These are phyloP conservation scores for Trichoderma gamsii DNA, from an alignment of 495 filamentous ascomycete species.

Conservation along the genomic window DNA sequence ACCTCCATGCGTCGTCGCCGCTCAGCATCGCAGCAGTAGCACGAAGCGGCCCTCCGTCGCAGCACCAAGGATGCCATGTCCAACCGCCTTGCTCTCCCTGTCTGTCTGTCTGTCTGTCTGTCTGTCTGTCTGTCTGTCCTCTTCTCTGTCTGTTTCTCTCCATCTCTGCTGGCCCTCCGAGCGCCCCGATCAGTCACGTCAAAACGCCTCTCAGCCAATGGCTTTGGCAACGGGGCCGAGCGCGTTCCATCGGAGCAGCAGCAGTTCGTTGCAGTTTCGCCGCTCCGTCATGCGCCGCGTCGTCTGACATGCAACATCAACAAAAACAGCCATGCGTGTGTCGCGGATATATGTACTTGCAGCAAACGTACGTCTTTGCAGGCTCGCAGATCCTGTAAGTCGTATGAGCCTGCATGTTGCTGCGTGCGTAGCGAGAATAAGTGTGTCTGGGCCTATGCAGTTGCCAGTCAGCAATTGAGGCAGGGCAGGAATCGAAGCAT, in stretches of 20 bases:
- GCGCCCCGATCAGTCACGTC: slow-evolving; percentile 6
- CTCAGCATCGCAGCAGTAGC: not conserved
- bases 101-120: too few species aligned
- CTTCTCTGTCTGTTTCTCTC: not conserved
- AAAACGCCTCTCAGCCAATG: slow-evolving; percentile 3
- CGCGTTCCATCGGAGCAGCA: not conserved
- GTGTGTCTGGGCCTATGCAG: too few species aligned
- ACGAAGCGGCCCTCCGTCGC: not conserved
- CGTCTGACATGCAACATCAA: slow-evolving; percentile 7
- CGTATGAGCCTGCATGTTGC: too few species aligned
- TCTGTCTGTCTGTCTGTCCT: not conserved
- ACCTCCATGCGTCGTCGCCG: slow-evolving; percentile 5
- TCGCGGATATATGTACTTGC: not conserved
- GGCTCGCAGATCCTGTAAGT: too few species aligned
- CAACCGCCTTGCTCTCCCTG: not conserved
- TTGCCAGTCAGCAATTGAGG: too few species aligned
- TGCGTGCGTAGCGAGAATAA: too few species aligned
- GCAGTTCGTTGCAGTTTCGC: not conserved
- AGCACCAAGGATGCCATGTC: slow-evolving; percentile 5
- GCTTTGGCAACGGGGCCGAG: not conserved
- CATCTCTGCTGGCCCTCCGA: not conserved
- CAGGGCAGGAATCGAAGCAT: too few species aligned
- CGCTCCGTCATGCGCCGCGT: slow-evolving; percentile 11
- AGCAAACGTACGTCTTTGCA: too few species aligned
- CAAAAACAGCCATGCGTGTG: not conserved